Conservation (phyloP, 2,329 filamentous ascomycete species). For the Clarireedia homoeocarpa region DNA sequence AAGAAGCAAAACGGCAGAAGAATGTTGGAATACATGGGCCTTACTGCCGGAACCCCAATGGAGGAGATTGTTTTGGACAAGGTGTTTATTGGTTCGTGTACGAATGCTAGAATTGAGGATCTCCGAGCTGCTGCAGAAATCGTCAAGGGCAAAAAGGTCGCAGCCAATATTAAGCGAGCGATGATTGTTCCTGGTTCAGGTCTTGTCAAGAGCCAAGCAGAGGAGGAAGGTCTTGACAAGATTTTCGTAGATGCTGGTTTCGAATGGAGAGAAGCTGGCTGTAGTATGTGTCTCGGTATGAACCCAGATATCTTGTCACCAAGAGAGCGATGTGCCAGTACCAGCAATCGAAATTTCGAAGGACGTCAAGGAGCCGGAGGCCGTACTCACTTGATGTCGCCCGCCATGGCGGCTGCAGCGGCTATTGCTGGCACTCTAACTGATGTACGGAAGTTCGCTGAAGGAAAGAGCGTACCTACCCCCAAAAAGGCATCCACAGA, state of each 20-base stretch:
- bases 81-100: constrained; percentile 97
- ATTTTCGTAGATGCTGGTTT: constrained; percentile 90
- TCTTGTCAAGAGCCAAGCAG: constrained; percentile 85
- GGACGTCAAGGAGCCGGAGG: constrained; percentile 88
- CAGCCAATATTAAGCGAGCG: constrained; percentile 81
- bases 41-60: constrained; percentile 79
- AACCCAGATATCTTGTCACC: constrained; percentile 95
- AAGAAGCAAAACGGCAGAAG: constrained; percentile 75
- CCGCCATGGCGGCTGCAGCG: constrained; percentile 89
- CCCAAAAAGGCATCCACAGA: constrained; percentile 20
- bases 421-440: constrained; percentile 85
- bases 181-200: constrained; percentile 97
- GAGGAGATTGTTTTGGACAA: constrained; percentile 91
- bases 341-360: constrained; percentile 96
- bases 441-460: constrained; percentile 75
- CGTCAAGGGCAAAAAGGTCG: constrained; percentile 80
- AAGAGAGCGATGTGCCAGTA: constrained; percentile 87
- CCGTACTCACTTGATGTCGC: constrained; percentile 92
- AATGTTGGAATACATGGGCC: constrained; percentile 93
- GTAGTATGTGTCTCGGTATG: constrained; percentile 99
- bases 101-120: constrained; percentile 95
- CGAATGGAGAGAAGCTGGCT: constrained; percentile 96
- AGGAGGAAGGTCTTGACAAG: constrained; percentile 86
- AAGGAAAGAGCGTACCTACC: constrained; percentile 31
- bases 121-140: constrained; percentile 78